Base-by-base conservation (phyloP, 768 basidiomycete species). In the Kwoniella heveanensis region DNA sequence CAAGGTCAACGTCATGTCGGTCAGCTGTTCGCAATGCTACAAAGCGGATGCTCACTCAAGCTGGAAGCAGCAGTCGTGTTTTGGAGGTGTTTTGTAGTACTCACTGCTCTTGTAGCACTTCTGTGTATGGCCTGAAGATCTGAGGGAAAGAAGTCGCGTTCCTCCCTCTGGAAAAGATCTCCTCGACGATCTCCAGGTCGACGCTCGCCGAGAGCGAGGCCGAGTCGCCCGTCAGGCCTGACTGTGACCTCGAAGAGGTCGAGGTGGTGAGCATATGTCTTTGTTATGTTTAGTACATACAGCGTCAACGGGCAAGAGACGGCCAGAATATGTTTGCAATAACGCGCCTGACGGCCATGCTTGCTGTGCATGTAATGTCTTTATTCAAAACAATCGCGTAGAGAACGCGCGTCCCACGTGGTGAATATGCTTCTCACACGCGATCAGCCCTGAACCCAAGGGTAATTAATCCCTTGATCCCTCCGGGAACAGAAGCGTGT, bases 131-230 rank as follows among this genome's bases (percentile, higher is more conserved):
- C 47, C 65, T 55, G 49, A 67, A 71, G n/a, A 77, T 68, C 47
- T 66, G 54, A 25, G 71, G 71, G 47, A 77, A 74, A 22, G 76
- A 67, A 26, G 71, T 77, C 30, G 76, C 76, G 54, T 39, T 46
- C 51, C 71, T 60, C 4, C 65, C 65, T 47, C 71, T 57, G 22
- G 64, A 60, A 51, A 77, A 73, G 50, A 77, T 74, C 37, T 62
- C 62, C 26, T 77, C 65, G 1, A 77, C 63, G 22, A 77, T 19
- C 13, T 73, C 71, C 37, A 77, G 54, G 59, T 77, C 73, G 13
- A 77, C 71, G 24, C 50, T 46, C 22, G 70, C 68, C 13, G 60
- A 48, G 4, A 64, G 22, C 0, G 64, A 66, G 7, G 64, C 44
- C 29, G 71, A 69, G 25, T 62, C 52, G 3, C 39, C 39, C n/a